Evolutionary conservation across 75 land plant genomes (phyloP).

Genomic region (Isoetes taiwanensis): DNA sequence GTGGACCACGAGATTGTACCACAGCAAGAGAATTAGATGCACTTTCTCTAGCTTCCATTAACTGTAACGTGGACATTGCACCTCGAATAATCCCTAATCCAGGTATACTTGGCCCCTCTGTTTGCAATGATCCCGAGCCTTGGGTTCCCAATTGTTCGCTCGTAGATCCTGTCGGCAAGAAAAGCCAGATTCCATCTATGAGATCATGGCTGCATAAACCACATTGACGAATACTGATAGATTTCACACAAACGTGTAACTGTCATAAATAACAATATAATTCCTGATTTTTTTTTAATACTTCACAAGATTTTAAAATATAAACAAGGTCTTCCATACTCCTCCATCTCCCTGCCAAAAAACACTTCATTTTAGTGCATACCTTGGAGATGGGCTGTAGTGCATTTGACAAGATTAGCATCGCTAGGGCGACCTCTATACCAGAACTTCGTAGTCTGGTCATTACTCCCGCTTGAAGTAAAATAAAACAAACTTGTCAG

Average conservation of each 20-base stretch:
- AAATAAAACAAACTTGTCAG: not conserved
- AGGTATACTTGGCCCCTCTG: constrained; percentile 56
- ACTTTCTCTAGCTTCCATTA: constrained; percentile 20
- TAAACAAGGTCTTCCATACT: not conserved
- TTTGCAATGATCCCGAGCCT: constrained; percentile 8
- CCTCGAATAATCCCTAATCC: constrained; percentile 96
- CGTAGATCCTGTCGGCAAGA: not conserved
- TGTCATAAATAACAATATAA: not conserved
- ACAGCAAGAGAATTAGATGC: constrained; percentile 20
- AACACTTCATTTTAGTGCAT: not conserved
- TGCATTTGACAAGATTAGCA: constrained; percentile 54
- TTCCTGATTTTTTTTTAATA: too few relatives aligned
- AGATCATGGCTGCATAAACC: not conserved
- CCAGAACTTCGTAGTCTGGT: constrained; percentile 97
- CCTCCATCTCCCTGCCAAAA: not conserved
- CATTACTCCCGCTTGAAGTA: constrained; percentile 93
- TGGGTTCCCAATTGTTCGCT: constrained; percentile 37
- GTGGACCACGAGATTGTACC: constrained; percentile 80
- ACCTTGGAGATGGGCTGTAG: constrained; percentile 21
- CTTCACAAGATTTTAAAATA: not conserved
- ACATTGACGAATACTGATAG: not conserved
- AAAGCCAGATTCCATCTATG: not conserved
- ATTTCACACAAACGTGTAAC: too few relatives aligned
- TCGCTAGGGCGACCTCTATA: constrained; percentile 97
- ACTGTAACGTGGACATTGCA: constrained; percentile 61